Base-by-base conservation (phyloP, 176 grass and related monocot species). In the Typha latifolia region DNA sequence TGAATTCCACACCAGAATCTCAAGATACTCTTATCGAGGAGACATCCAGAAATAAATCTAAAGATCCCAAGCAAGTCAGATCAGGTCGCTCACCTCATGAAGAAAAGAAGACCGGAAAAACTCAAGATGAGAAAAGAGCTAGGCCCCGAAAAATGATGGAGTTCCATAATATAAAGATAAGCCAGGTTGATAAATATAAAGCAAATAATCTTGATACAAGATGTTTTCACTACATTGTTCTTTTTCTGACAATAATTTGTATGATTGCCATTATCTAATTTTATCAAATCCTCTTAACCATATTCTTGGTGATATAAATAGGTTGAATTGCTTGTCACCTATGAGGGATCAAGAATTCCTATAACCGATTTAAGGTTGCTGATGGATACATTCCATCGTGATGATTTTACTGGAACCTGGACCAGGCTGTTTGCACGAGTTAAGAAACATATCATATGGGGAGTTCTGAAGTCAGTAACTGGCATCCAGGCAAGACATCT, bases 331-430 rank as follows among this genome's bases (percentile, higher is more conserved):
- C 85, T 86, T 61, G 80, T 97, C 69, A 97, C 93, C 2, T 97
- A 97, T 14, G 93, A 97, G 78, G 93, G 93, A 51, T 84, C 85
- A 49, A 84, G 87, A 48, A 77, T 97, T 66, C 74, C 88, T 74
- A 73, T 97, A 52, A 97, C 65, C 80, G 88, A 97, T 80, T 81
- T 91, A 78, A 87, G 88, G 78, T 71, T 97, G 69, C 63, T 97
- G 66, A 97, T 97, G 93, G 93, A 97, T 86, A 86, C 93, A 14
- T 97, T 97, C 31, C 82, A 89, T 52, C 93, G 93, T 66, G 93
- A 97, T 49, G 89, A 97, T 77, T 97, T 97, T 79, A 97, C 72
- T 62, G 93, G 93, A 75, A 84, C 85, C 62, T 97, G 93, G 93
- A 48, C 84, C 51, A 90, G 83, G 74, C 75, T 97, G 48, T 97